Evolutionary conservation across 768 basidiomycete species (phyloP).

Genomic region (Cyclocybe aegerita): DNA sequence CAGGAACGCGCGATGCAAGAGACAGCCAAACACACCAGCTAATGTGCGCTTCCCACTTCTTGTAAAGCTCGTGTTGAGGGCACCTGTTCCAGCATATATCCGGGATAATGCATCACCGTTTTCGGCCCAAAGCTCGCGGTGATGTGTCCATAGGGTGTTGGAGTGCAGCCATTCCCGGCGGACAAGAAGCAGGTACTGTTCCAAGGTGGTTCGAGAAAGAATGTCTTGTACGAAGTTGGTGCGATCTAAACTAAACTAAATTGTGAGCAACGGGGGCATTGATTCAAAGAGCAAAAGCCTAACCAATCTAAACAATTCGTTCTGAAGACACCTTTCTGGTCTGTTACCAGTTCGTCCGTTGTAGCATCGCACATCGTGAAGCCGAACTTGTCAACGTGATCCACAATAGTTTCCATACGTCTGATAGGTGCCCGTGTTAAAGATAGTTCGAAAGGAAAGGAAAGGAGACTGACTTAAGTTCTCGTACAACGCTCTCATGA

Average conservation of each 20-base stretch:
- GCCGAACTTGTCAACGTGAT: constrained; percentile 76
- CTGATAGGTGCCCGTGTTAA: constrained; percentile 32
- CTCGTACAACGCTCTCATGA: constrained; percentile 81
- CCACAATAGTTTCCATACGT: constrained; percentile 55
- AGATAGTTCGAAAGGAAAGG: not conserved
- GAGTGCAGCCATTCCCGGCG: constrained; percentile 75
- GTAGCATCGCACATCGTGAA: constrained; percentile 78
- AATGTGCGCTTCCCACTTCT: constrained; percentile 92
- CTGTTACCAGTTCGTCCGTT: constrained; percentile 72
- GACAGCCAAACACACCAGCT: constrained; percentile 51
- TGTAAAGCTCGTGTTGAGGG: constrained; percentile 95
- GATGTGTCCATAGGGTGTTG: constrained; percentile 74
- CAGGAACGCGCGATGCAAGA: constrained; percentile 4
- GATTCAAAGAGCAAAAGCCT: constrained; percentile 6
- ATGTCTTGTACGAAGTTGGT: constrained; percentile 99
- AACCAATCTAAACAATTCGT: constrained; percentile 97
- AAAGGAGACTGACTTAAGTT: constrained; percentile 52
- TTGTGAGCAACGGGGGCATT: not conserved
- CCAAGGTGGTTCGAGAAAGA: constrained; percentile 76
- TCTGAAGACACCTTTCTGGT: constrained; percentile 89
- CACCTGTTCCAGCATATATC: constrained; percentile 93
- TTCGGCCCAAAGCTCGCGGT: constrained; percentile 96
- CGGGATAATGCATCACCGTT: constrained; percentile 91
- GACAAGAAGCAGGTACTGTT: constrained; percentile 79
- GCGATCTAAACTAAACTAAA: constrained; percentile 73